Conservation (phyloP, 352 stramenopile species). For the Phytophthora sp. region DNA sequence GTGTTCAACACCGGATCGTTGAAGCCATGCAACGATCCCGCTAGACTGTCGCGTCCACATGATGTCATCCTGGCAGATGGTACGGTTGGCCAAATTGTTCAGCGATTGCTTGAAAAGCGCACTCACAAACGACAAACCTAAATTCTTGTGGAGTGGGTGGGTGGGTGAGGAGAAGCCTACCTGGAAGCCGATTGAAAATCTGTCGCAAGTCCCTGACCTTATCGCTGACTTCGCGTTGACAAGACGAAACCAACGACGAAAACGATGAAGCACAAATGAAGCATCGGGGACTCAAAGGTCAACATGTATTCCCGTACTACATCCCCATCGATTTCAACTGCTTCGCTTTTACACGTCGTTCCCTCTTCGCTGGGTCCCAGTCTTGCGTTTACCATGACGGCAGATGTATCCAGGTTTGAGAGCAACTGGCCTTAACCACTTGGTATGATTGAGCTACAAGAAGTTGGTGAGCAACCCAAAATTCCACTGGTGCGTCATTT, state of each 20-base stretch:
- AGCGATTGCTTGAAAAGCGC: constrained; percentile 1
- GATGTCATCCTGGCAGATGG: constrained; percentile 11
- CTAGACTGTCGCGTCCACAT: not conserved
- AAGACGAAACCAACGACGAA: not conserved
- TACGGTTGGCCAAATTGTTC: not conserved
- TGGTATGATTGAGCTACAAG: not conserved
- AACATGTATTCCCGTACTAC: constrained; percentile 18
- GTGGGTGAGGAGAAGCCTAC: constrained; percentile 6
- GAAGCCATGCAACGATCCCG: constrained; percentile 16
- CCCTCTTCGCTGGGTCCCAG: not conserved
- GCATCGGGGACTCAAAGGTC: not conserved
- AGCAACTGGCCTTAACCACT: not conserved
- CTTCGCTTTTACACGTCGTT: not conserved
- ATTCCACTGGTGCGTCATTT: not conserved
- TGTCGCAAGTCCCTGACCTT: constrained; percentile 7
- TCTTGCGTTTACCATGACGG: constrained; percentile 1
- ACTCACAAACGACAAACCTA: not conserved
- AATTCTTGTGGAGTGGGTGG: constrained; percentile 28
- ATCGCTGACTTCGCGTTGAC: constrained; percentile 6
- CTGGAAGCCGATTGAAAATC: constrained; percentile 1
- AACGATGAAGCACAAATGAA: not conserved
- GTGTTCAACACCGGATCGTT: no score
- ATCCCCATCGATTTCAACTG: not conserved
- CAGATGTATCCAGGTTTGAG: not conserved
- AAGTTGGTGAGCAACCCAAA: not conserved